Evolutionary conservation across 305 asterid genomes (phyloP).

Genomic region (Fraxinus angustifolia): DNA sequence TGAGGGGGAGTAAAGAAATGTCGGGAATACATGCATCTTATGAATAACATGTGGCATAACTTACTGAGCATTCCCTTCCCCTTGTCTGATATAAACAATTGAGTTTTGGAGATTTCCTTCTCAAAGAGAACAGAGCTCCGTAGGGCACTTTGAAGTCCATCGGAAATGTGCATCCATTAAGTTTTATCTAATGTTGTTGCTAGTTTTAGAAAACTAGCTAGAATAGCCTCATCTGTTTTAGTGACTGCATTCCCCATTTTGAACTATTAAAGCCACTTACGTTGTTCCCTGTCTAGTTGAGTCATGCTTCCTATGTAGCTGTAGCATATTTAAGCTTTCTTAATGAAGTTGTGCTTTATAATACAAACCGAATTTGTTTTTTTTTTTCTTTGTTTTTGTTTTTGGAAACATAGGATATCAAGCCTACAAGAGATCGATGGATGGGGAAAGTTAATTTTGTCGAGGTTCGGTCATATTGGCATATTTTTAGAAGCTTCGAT

Average conservation of each 20-base stretch:
- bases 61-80: not conserved
- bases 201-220: not conserved
- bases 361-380: conserved; percentile 11
- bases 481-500: conserved; percentile 88
- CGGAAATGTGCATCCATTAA: not conserved
- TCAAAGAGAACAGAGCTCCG: not conserved
- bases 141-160: conserved; percentile 5
- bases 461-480: conserved; percentile 97
- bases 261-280: conserved; percentile 1
- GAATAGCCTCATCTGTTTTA: not conserved
- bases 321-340: conserved; percentile 10
- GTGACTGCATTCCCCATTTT: not conserved
- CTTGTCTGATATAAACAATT: not conserved
- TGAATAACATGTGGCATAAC: not conserved
- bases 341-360: conserved; percentile 1
- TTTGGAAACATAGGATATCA: conserved; percentile 48
- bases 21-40: not conserved
- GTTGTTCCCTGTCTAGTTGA: conserved; percentile 6
- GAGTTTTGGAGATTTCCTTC: not conserved
- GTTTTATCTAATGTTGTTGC: not conserved
- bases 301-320: not conserved
- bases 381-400: not conserved
- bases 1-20: not conserved
- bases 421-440: conserved; percentile 75
- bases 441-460: conserved; percentile 96